Base-by-base conservation (phyloP, 2,329 filamentous ascomycete species). In the Colletotrichum liriopes region DNA sequence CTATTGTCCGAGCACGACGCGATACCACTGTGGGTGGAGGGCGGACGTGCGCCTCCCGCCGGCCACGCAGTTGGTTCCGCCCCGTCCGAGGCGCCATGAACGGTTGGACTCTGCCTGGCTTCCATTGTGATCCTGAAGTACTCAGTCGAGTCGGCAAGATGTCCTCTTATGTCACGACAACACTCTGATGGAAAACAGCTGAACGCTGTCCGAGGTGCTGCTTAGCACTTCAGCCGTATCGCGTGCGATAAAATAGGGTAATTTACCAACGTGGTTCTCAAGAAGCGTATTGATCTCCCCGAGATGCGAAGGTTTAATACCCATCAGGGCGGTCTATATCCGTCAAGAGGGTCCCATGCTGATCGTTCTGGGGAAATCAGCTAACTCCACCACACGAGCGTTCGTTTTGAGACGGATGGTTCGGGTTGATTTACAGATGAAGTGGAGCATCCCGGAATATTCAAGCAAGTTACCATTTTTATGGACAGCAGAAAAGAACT, bases 1-100 rank as follows among this genome's bases (percentile, higher is more conserved):
- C 51, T 39, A 41, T 35, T 68, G 58, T 63, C 65, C 58, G 51
- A 68, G 68, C 49, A 71, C 58, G 39, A 29, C 20, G 9, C 55
- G 29, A 62, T 68, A 58, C 58, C 16, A 49, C 1, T 4, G 6
- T 29, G 23, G 23, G 37, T 32, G 54, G 59, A 47, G 26, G 18
- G 35, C 18, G 37, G 29, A 58, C 67, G 67, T 71, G 62, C 55
- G 54, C 26, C 52, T 55, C 39, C 54, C 45, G 39, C 37, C 35
- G 26, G 37, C 26, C 26, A 47, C 37, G 37, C n/a, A 35, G n/a
- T 16, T 20, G 16, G 26, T 51, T 62, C 12, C 32, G 11, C n/a
- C 29, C 26, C 32, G 26, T 43, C 45, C 41, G 56, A 62, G 56
- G 47, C 49, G n/a, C n/a, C 55, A 32, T 58, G 67, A 70, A 66